These are phyloP conservation scores for Exophiala aquamarina DNA, from an alignment of 2,329 filamentous ascomycete species.

Conservation along the genomic window DNA sequence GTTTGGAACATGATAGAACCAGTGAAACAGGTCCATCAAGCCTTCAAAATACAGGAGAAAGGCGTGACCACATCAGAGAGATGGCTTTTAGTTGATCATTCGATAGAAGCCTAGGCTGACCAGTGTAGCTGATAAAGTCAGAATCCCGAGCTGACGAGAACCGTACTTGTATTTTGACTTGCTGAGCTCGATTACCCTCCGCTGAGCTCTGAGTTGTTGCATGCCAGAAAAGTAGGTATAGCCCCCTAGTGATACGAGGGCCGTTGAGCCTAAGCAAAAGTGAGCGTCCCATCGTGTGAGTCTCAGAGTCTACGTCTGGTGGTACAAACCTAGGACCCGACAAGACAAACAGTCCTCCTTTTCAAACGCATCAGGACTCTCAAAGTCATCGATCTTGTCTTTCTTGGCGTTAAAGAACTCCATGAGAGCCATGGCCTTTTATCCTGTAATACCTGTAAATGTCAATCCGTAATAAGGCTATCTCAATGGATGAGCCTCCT, in stretches of 20 bases:
- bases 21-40: no score
- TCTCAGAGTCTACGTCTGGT: background rate
- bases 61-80: no score
- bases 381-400: constrained; percentile 14
- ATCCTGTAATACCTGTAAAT: no score
- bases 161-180: constrained; percentile 71
- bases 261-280: constrained; percentile 62
- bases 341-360: constrained; percentile 69
- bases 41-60: no score
- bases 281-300: background rate
- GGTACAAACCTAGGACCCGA: constrained; percentile 65
- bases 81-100: constrained; percentile 59
- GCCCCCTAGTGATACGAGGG: constrained; percentile 71
- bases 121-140: constrained; percentile 65
- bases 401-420: constrained; percentile 7
- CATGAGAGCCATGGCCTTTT: constrained; percentile 5
- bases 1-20: no score
- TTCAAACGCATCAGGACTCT: constrained; percentile 13
- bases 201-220: constrained; percentile 67
- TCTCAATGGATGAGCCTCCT: no score
- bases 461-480: no score
- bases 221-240: constrained; percentile 79
- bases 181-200: constrained; percentile 62
- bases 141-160: constrained; percentile 66
- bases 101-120: constrained; percentile 71